Conservation (phyloP, 768 basidiomycete genomes). For the Suillus spraguei region DNA sequence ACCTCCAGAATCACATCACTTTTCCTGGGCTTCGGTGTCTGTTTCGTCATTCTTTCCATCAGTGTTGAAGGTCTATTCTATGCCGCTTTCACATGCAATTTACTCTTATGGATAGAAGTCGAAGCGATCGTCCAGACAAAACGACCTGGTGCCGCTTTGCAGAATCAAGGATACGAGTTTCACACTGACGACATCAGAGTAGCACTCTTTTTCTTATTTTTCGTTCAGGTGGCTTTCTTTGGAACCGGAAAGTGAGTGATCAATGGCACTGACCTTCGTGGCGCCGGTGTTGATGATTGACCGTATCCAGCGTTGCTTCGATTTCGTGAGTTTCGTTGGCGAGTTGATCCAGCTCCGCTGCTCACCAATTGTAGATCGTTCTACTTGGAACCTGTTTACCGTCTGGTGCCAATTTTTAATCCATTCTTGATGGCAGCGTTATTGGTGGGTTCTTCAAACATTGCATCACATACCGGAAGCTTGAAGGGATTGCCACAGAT, state of each 20-base stretch:
- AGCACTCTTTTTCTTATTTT: slow-evolving; percentile 82
- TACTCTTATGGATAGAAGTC: slow-evolving; percentile 69
- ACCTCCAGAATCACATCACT: slow-evolving; percentile 58
- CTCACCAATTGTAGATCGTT: slow-evolving; percentile 55
- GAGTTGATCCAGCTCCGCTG: neutral
- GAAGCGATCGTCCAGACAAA: slow-evolving; percentile 42
- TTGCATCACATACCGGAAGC: neutral
- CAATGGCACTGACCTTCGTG: neutral
- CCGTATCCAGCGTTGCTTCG: slow-evolving; percentile 63
- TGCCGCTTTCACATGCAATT: slow-evolving; percentile 60
- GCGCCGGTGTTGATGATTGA: slow-evolving; percentile 6
- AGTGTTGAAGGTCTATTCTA: slow-evolving; percentile 84
- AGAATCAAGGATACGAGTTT: slow-evolving; percentile 41
- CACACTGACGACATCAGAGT: slow-evolving; percentile 67
- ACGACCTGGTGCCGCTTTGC: slow-evolving; percentile 3
- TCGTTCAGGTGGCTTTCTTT: slow-evolving; percentile 86
- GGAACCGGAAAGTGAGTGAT: slow-evolving; percentile 77
- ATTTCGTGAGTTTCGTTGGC: slow-evolving; percentile 60
- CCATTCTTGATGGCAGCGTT: slow-evolving; percentile 83
- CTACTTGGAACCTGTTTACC: slow-evolving; percentile 87
- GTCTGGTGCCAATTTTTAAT: slow-evolving; percentile 82
- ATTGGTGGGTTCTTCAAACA: slow-evolving; percentile 45
- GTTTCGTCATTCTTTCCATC: slow-evolving; percentile 80
- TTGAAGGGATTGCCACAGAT: slow-evolving; percentile 42
- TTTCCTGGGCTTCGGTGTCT: slow-evolving; percentile 73